Conservation (phyloP, 2,329 filamentous ascomycete species). For the Fusarium sp. region DNA sequence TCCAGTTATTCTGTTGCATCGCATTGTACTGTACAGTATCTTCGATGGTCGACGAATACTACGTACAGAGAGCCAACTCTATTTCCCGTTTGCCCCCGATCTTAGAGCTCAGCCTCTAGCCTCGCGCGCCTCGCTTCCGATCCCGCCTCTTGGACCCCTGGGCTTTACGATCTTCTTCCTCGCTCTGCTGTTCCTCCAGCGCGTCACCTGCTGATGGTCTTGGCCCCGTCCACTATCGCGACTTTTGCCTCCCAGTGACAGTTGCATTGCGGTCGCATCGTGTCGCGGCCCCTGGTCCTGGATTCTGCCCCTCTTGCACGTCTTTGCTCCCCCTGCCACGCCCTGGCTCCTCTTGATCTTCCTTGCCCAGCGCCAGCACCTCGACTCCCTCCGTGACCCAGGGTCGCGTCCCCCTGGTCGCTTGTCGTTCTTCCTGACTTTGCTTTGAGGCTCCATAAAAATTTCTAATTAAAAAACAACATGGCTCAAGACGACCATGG, state of each 20-base stretch:
- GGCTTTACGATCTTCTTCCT: conserved; percentile 12
- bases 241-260: conserved; percentile 22
- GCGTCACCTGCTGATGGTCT: conserved; percentile 29
- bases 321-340: conserved; percentile 41
- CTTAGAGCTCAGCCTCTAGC: conserved; percentile 23
- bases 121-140: conserved; percentile 24
- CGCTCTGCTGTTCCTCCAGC: conserved; percentile 12
- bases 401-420: conserved; percentile 47
- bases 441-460: conserved; percentile 52
- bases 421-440: conserved; percentile 47
- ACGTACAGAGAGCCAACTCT: conserved; percentile 21
- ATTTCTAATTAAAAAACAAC: conserved; percentile 51
- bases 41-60: conserved; percentile 35
- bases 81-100: conserved; percentile 29
- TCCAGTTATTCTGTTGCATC: conserved; percentile 14
- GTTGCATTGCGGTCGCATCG: conserved; percentile 39
- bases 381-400: conserved; percentile 43
- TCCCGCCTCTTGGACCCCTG: conserved; percentile 33
- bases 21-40: conserved; percentile 17
- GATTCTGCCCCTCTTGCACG: conserved; percentile 40
- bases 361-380: conserved; percentile 43
- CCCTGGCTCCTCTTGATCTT: conserved; percentile 43
- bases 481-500: conserved; percentile 49
- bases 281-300: conserved; percentile 43
- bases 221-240: conserved; percentile 39